These are phyloP conservation scores for Talaromyces stipitatus DNA, from an alignment of 495 filamentous ascomycete genomes.

Conservation along the genomic window DNA sequence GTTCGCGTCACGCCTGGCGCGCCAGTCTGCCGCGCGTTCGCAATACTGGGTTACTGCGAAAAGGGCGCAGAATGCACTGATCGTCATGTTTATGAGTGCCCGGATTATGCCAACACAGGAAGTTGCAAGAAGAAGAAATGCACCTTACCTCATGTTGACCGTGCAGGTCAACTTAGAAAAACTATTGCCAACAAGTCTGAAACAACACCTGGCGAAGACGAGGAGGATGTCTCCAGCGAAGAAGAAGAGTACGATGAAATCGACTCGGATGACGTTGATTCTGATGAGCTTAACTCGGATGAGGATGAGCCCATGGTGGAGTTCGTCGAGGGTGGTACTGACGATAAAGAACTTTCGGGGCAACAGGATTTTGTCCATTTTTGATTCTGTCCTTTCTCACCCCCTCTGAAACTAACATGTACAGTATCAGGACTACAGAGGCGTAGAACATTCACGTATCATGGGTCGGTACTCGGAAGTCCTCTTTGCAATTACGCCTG, in stretches of 20 bases:
- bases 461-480: neutral
- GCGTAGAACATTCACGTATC: neutral
- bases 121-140: conserved; percentile 77
- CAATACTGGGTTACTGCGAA: conserved; percentile 81
- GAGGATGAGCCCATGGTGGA: conserved; percentile 47
- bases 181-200: conserved; percentile 32
- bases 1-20: conserved; percentile 73
- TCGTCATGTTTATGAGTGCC: conserved; percentile 85
- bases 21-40: conserved; percentile 78
- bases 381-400: conserved; percentile 11
- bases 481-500: conserved; percentile 8
- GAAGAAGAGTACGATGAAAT: conserved; percentile 68
- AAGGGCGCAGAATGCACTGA: conserved; percentile 72
- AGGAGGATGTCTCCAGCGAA: conserved; percentile 77
- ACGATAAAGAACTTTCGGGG: conserved; percentile 47
- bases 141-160: conserved; percentile 78
- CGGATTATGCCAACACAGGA: conserved; percentile 88
- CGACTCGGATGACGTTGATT: conserved; percentile 83
- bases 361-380: conserved; percentile 66
- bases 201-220: conserved; percentile 39
- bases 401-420: neutral
- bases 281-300: conserved; percentile 59
- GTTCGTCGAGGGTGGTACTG: conserved; percentile 33
- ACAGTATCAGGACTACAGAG: neutral
- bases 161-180: conserved; percentile 66